Base-by-base conservation (phyloP, 495 filamentous ascomycete species). In the Cercophora newfieldiana region DNA sequence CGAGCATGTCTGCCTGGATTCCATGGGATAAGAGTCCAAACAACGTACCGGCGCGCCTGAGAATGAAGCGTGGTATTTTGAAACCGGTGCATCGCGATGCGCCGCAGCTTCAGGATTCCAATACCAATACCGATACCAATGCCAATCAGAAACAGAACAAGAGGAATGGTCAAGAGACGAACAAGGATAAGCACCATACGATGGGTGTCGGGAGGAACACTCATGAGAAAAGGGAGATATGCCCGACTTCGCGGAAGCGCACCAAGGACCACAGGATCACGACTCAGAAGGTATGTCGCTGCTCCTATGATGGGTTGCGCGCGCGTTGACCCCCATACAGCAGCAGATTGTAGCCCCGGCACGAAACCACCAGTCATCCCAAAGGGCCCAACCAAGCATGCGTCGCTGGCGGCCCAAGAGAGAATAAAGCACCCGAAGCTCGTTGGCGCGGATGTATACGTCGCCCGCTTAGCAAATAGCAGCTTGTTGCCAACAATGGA, bases 361-460 rank as follows among this genome's bases (percentile, higher is more conserved):
- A 58, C 26, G 48, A 48, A 67, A 70, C 22, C 65, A 69, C 37
- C n/a, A n/a, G 50, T 72, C 30, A 30, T 73, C 24, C 69, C 71
- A 49, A 72, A 59, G 66, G 51, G 68, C 64, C 28, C 66, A 48
- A 14, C 68, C 65, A 51, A 59, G 56, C 69, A 72, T 55, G 55
- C 71, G 16, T 67, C 67, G 7, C 64, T 77, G 8, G 58, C 14
- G 1, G 10, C 65, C 64, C 31, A 19, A 0, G 80, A 80, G 10
- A 74, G 83, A 0, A 83, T 71, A 59, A 82, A 81, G 65, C 71
- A 79, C 69, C 71, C 77, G 12, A 76, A 80, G 22, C 76, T 85
- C 0, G 74, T 79, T 19, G 82, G 83, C 21, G 80, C 82, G 21
- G 82, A 85, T 64, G 71, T 85, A 0, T 85, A 84, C 58, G 83